These are phyloP conservation scores for Colletotrichum graminicola DNA, from an alignment of 2,329 filamentous ascomycete species.

Conservation along the genomic window DNA sequence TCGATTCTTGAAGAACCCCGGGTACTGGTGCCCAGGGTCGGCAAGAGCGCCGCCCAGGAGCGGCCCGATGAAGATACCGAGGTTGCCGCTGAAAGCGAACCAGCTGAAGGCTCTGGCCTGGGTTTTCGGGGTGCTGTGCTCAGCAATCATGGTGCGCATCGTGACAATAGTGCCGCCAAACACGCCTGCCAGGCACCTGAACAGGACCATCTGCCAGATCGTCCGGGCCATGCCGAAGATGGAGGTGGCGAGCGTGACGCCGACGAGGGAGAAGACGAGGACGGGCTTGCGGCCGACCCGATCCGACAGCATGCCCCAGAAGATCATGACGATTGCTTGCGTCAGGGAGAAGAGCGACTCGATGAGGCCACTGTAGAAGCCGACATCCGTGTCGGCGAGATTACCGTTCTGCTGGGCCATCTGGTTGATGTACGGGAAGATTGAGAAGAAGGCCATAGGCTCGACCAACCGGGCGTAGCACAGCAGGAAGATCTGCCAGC, in stretches of 20 bases:
- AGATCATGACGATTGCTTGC: conserved; percentile 82
- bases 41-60: conserved; percentile 77
- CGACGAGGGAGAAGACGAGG: conserved; percentile 74
- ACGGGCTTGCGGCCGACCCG: conserved; percentile 79
- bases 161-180: conserved; percentile 82
- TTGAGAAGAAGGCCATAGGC: conserved; percentile 85
- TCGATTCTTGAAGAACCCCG: conserved; percentile 64
- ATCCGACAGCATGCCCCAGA: conserved; percentile 76
- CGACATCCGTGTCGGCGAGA: conserved; percentile 74
- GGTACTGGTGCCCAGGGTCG: conserved; percentile 75
- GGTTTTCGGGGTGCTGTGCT: conserved; percentile 76
- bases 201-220: conserved; percentile 81
- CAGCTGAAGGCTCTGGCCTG: conserved; percentile 81
- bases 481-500: conserved; percentile 75
- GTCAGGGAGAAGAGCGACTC: conserved; percentile 79
- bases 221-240: conserved; percentile 76
- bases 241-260: conserved; percentile 70
- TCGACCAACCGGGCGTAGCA: conserved; percentile 81
- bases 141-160: conserved; percentile 81
- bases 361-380: conserved; percentile 84
- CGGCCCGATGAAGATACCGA: conserved; percentile 81
- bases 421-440: conserved; percentile 83
- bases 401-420: conserved; percentile 78
- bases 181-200: conserved; percentile 77
- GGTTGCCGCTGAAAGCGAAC: conserved; percentile 80